Evolutionary conservation across 1,284 basidiomycete species (phyloP).

Genomic region (Phlebopus sp.): DNA sequence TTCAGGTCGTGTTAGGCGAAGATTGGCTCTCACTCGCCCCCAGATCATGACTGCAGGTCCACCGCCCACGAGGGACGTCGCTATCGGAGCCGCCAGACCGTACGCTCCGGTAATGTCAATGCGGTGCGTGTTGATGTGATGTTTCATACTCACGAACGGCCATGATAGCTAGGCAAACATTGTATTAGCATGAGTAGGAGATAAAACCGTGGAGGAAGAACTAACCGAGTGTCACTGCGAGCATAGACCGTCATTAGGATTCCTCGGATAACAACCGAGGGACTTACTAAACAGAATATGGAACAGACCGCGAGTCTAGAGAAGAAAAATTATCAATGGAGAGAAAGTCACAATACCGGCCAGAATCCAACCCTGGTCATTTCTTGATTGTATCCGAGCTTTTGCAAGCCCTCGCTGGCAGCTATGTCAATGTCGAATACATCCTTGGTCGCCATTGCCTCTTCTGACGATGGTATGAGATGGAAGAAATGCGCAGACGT

Average conservation of each 20-base stretch:
- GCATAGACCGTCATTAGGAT: neutral
- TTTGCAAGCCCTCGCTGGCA: conserved; percentile 38
- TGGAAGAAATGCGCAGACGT: neutral
- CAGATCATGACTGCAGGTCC: conserved; percentile 53
- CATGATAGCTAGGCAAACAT: conserved; percentile 42
- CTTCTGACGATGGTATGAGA: neutral
- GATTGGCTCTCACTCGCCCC: conserved; percentile 36
- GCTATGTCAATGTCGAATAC: conserved; percentile 18
- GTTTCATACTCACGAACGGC: conserved; percentile 45
- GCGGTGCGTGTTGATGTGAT: neutral
- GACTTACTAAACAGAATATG: conserved; percentile 48
- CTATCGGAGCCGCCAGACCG: conserved; percentile 49
- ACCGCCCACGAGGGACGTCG: conserved; percentile 50
- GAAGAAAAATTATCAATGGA: neutral
- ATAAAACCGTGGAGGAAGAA: conserved; percentile 3
- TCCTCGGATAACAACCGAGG: neutral
- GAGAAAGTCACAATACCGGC: too few relatives aligned
- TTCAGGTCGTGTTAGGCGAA: neutral
- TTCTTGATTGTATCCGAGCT: conserved; percentile 50
- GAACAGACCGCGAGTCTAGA: conserved; percentile 46
- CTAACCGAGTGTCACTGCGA: conserved; percentile 46
- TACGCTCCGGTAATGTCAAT: conserved; percentile 38
- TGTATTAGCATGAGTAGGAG: neutral
- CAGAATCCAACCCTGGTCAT: conserved; percentile 40
- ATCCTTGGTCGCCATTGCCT: conserved; percentile 11